Percentiles rank a stretch among this genome's conserved stretches.
Evolutionary conservation across 2,329 filamentous ascomycete genomes (phyloP).

Genomic region (Berkeleyomyces basicola): DNA sequence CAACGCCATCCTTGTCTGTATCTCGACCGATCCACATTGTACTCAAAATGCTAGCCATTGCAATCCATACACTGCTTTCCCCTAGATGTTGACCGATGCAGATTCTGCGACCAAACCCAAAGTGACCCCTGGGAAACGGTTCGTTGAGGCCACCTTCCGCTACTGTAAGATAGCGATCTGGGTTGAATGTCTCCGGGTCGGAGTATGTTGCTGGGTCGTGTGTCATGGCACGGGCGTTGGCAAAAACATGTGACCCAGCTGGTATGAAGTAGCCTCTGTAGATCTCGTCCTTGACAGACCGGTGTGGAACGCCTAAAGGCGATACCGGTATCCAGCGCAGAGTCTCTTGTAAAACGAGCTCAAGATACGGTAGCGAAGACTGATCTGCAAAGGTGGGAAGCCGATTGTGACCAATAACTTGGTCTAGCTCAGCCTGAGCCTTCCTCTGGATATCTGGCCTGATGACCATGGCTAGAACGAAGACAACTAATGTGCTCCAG

Average conservation of each 20-base stretch:
- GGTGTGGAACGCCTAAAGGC: constrained; percentile 38
- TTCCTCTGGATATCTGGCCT: constrained; percentile 27
- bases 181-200: constrained; percentile 28
- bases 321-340: constrained; percentile 29
- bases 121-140: constrained; percentile 29
- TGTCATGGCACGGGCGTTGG: constrained; percentile 30
- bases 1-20: constrained; percentile 21
- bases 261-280: constrained; percentile 42
- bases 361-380: constrained; percentile 26
- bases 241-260: constrained; percentile 30
- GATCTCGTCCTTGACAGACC: constrained; percentile 34
- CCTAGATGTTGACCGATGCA: constrained; percentile 36
- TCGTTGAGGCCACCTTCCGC: constrained; percentile 26
- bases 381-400: constrained; percentile 32
- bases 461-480: constrained; percentile 29
- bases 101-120: constrained; percentile 36
- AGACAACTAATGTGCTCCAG: constrained; percentile 25
- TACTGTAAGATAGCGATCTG: constrained; percentile 25
- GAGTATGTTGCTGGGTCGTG: constrained; percentile 25
- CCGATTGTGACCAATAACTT: constrained; percentile 23
- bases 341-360: constrained; percentile 30
- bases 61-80: constrained; percentile 27
- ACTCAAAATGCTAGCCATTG: constrained; percentile 25
- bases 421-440: constrained; percentile 26
- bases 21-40: constrained; percentile 17